These are phyloP conservation scores for Suhomyces yuchorum DNA, from an alignment of 1,139 yeast genomes.

Conservation along the genomic window DNA sequence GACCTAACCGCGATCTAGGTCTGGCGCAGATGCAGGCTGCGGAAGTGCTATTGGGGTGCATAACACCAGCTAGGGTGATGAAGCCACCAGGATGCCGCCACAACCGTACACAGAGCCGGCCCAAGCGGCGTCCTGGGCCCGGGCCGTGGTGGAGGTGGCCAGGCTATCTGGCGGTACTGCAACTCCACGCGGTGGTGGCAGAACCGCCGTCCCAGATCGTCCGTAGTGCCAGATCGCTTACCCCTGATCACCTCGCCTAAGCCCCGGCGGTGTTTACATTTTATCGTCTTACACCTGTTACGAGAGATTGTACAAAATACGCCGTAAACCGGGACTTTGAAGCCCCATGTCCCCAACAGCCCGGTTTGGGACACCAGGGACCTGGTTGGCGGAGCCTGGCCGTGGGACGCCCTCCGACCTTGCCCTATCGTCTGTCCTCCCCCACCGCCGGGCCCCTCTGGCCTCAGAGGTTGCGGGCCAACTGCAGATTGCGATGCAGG, in stretches of 20 bases:
- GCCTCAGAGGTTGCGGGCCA: neutral
- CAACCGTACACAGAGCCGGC: too few relatives aligned
- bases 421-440: neutral
- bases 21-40: neutral
- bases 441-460: neutral
- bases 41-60: neutral
- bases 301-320: neutral
- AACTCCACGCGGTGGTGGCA: neutral
- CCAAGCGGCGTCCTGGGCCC: too few relatives aligned
- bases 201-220: neutral
- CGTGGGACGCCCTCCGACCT: neutral
- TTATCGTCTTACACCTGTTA: conserved; percentile 12
- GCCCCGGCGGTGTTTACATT: conserved; percentile 12
- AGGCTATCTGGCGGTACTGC: neutral
- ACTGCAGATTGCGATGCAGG: neutral
- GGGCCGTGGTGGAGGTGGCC: neutral
- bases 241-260: conserved; percentile 5
- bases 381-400: neutral
- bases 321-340: neutral
- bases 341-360: too few relatives aligned
- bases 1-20: neutral
- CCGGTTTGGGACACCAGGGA: neutral
- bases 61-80: neutral
- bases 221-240: conserved; percentile 1
- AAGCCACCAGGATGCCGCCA: neutral